These are phyloP conservation scores for Phytopythium mirpurense DNA, from an alignment of 352 stramenopile genomes.

Conservation along the genomic window DNA sequence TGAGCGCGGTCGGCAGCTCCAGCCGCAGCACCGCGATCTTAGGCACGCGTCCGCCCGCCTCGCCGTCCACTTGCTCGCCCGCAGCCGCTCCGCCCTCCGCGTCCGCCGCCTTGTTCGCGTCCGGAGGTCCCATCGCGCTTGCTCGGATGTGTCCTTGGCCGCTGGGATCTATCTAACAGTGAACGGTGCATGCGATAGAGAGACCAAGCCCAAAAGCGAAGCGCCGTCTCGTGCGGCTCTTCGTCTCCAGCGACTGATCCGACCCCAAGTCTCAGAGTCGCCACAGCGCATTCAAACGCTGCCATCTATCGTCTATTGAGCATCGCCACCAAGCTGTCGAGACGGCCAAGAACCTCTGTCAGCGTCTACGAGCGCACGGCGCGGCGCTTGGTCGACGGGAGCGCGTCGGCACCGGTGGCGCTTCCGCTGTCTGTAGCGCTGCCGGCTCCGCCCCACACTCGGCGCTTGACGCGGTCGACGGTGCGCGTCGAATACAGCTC, in stretches of 20 bases:
- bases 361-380: conserved; percentile 8
- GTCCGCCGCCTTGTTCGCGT: conserved; percentile 31
- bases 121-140: conserved; percentile 34
- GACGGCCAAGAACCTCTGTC: conserved; percentile 2
- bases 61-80: conserved; percentile 13
- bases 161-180: no score
- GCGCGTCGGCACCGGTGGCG: neutral
- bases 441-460: conserved; percentile 38
- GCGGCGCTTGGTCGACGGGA: conserved; percentile 2
- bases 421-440: neutral
- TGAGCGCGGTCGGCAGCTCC: conserved; percentile 60
- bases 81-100: conserved; percentile 14
- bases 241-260: neutral
- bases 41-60: conserved; percentile 24
- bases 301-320: neutral
- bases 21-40: conserved; percentile 67
- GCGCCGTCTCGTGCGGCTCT: neutral
- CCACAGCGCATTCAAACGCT: neutral
- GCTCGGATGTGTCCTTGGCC: neutral
- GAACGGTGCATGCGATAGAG: no score
- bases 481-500: conserved; percentile 84
- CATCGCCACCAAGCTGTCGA: neutral
- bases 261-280: no score
- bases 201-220: neutral
- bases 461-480: conserved; percentile 76